A percentile compares a stretch with the other conserved stretches of the same genome.
Evolutionary conservation across 345 rosid species (phyloP).

Genomic region (Arabidopsis arenosa): DNA sequence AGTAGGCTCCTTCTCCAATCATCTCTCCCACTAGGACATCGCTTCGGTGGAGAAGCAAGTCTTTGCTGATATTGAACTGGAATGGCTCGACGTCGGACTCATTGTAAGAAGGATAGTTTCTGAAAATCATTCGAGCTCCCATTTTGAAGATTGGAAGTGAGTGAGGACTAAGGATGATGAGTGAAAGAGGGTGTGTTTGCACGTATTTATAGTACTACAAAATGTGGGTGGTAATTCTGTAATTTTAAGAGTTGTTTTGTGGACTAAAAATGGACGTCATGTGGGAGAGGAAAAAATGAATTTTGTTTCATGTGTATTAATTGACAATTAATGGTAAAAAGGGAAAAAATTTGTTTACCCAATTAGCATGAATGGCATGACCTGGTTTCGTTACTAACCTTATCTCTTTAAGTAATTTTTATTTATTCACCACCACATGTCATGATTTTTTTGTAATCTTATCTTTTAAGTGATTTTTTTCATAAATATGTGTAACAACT

Average conservation of each 20-base stretch:
- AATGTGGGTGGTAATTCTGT: neutral
- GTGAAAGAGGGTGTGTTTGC: neutral
- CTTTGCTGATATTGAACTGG: conserved; percentile 48
- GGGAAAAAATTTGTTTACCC: neutral
- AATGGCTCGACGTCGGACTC: conserved; percentile 28
- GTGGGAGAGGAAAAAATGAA: neutral
- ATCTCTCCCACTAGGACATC: conserved; percentile 41
- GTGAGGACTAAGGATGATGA: neutral
- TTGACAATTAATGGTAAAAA: neutral
- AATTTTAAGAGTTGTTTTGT: neutral
- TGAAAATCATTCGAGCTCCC: neutral
- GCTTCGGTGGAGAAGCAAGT: conserved; percentile 52
- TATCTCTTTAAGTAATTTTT: neutral
- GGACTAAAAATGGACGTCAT: neutral
- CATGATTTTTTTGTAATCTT: neutral
- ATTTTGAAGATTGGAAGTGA: neutral
- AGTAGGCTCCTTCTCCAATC: conserved; percentile 61
- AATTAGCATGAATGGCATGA: neutral
- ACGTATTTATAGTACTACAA: neutral
- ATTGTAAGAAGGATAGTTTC: neutral
- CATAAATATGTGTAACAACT: no score
- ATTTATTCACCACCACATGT: neutral
- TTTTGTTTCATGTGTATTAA: neutral
- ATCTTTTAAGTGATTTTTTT: neutral
- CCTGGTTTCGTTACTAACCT: neutral